These are phyloP conservation scores for Fusarium pininemorale DNA, from an alignment of 2,329 filamentous ascomycete genomes.

Conservation along the genomic window DNA sequence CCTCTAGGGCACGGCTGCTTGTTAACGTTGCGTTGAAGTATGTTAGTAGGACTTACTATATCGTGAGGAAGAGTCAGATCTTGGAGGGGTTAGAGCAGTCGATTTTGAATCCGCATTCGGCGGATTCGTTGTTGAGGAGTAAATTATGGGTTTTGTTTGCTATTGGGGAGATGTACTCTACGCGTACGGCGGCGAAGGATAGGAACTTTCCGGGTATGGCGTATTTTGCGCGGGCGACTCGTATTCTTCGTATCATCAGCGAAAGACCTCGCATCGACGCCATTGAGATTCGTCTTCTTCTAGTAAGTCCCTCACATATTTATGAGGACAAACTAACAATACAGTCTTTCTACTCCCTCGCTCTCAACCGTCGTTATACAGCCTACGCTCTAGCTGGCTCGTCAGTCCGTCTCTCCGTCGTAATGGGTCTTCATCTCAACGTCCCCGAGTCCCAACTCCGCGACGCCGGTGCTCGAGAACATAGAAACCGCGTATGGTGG, in stretches of 20 bases:
- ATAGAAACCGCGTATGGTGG: slow-evolving; percentile 54
- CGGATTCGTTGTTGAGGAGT: slow-evolving; percentile 48
- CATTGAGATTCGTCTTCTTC: slow-evolving; percentile 55
- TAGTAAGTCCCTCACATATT: slow-evolving; percentile 45
- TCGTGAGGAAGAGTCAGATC: slow-evolving; percentile 51
- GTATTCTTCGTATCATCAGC: slow-evolving; percentile 50
- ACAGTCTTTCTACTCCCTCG: slow-evolving; percentile 55
- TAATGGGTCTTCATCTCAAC: slow-evolving; percentile 56
- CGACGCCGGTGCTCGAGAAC: slow-evolving; percentile 50
- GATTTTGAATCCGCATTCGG: slow-evolving; percentile 47
- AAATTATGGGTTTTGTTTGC: slow-evolving; percentile 57
- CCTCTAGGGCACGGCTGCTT: slow-evolving; percentile 42
- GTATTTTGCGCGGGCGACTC: slow-evolving; percentile 54
- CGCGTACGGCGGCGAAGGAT: slow-evolving; percentile 47
- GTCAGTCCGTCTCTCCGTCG: slow-evolving; percentile 53
- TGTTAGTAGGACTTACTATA: slow-evolving; percentile 53
- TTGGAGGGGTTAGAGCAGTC: slow-evolving; percentile 50
- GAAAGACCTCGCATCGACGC: slow-evolving; percentile 55
- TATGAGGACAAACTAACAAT: accelerated
- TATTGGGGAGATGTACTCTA: slow-evolving; percentile 57
- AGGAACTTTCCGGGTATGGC: slow-evolving; percentile 53
- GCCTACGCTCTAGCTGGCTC: slow-evolving; percentile 55
- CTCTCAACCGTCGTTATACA: slow-evolving; percentile 55
- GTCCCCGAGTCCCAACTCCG: slow-evolving; percentile 51
- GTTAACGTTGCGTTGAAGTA: slow-evolving; percentile 53